Conservation (phyloP, 257 asterid genomes). For the Solanum dulcamara region DNA sequence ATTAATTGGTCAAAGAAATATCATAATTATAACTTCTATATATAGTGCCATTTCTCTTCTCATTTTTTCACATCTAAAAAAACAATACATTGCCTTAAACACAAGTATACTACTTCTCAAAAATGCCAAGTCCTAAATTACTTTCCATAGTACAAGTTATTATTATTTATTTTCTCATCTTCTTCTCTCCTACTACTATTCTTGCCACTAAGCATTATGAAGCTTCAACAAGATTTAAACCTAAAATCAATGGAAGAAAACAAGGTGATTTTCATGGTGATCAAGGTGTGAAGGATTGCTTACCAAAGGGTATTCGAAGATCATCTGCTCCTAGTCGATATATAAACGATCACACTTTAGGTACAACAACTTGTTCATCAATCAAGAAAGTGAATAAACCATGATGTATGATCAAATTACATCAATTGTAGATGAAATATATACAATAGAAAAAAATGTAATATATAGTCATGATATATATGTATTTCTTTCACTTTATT, state of each 20-base stretch:
- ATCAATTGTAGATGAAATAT: background rate
- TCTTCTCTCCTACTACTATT: background rate
- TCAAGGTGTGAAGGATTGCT: conserved; percentile 34
- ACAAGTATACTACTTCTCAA: background rate
- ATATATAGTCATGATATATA: background rate
- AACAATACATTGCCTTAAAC: background rate
- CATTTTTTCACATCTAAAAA: background rate
- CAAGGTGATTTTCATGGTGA: conserved; percentile 1
- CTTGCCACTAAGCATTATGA: background rate
- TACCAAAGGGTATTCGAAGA: conserved; percentile 50
- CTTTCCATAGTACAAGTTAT: background rate
- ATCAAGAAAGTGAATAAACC: conserved; percentile 14
- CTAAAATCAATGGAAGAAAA: conserved; percentile 2
- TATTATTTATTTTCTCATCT: background rate
- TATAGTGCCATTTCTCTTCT: background rate
- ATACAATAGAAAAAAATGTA: background rate
- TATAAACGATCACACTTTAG: conserved; percentile 38
- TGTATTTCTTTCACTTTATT: background rate
- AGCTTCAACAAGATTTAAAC: conserved; percentile 17
- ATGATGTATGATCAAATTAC: conserved; percentile 10
- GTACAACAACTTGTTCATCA: conserved; percentile 19
- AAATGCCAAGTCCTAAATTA: background rate
- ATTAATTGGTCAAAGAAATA: conserved; percentile 22
- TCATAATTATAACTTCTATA: conserved; percentile 15
- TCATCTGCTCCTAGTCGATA: conserved; percentile 65